Base-by-base conservation (phyloP, 2,329 filamentous ascomycete species). In the Mycosphaerella sp. region DNA sequence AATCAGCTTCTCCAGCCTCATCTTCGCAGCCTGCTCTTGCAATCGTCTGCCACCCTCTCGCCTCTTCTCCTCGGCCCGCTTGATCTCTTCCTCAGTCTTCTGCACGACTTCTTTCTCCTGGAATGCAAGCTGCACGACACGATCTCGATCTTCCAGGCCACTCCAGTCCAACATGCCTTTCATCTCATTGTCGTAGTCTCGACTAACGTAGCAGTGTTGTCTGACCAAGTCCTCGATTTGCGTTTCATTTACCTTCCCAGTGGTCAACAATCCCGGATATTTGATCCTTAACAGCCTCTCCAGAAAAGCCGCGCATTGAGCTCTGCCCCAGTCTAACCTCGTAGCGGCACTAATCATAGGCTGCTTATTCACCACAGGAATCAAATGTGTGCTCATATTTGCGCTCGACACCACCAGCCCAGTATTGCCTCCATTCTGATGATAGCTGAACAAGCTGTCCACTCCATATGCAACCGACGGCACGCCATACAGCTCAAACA, bases 21-120 rank as follows among this genome's bases (percentile, higher is more conserved):
- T 95, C 70, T 95, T 97, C 8, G 91, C 91, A 0, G 93, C 93
- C 70, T 98, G 93, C 63, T 96, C 89, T 68, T 98, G 93, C 21
- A 98, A 68, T 41, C 94, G 79, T 57, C 93, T 79, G 0, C 93
- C 93, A 60, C 89, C 93, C 70, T 98, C 93, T 68, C 94, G 95
- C 66, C 95, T 89, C 67, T 91, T 86, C 74, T 98, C 93, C 9
- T 91, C 89, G 57, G 94, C 88, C 36, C 83, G 79, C 2, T 87
- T 89, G 13, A 98, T 78, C 68, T 98, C 93, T 67, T 97, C 93
- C 65, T 95, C 88, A 1, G 86, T 93, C 73, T 98, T 98, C 66
- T 95, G 87, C 0, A 90, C 72, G 1, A 96, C 75, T 2, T 97
- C 76, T 59, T 95, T 90, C 69, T 98, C 93, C 0, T 88, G 94